Conservation (phyloP, 345 rosid species). For the Gossypium longicalyx region DNA sequence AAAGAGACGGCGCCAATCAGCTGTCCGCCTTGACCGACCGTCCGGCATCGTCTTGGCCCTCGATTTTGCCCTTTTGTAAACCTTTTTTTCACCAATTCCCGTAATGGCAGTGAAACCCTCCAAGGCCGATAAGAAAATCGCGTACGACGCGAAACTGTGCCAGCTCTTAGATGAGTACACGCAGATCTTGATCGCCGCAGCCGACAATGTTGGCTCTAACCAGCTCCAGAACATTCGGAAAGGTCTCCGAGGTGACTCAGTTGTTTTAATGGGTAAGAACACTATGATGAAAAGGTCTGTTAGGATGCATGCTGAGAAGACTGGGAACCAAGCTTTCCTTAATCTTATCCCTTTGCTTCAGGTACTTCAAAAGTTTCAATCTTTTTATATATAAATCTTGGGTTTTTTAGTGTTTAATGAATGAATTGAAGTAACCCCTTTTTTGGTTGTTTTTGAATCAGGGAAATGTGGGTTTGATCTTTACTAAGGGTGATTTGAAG, state of each 20-base stretch:
- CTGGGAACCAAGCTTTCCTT: constrained; percentile 53
- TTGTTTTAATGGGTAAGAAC: constrained; percentile 93
- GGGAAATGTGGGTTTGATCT: constrained; percentile 96
- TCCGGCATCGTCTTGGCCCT: constrained; percentile 56
- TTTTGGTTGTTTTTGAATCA: constrained; percentile 13
- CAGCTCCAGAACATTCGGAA: constrained; percentile 86
- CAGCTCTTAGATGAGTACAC: constrained; percentile 68
- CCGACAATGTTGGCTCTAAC: constrained; percentile 89
- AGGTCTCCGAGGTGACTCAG: constrained; percentile 78
- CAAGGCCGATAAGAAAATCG: constrained; percentile 78
- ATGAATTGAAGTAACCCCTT: not conserved
- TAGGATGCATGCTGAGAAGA: constrained; percentile 69
- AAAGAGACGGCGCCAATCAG: constrained; percentile 50
- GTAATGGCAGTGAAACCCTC: constrained; percentile 42
- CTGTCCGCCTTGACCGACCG: constrained; percentile 65
- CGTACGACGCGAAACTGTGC: constrained; percentile 76
- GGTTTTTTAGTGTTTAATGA: not conserved
- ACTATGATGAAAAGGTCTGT: constrained; percentile 95
- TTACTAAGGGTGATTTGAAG: constrained; percentile 95
- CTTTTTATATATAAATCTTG: not conserved
- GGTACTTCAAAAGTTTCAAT: constrained; percentile 28
- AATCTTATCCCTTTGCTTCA: constrained; percentile 81
- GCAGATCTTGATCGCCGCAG: constrained; percentile 71
- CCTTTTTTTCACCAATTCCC: not conserved
- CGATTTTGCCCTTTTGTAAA: constrained; percentile 24